Percentiles rank a stretch among this genome's conserved stretches.
Conservation (phyloP, 805 yeast species). For the Lipomyces chichibuensis region DNA sequence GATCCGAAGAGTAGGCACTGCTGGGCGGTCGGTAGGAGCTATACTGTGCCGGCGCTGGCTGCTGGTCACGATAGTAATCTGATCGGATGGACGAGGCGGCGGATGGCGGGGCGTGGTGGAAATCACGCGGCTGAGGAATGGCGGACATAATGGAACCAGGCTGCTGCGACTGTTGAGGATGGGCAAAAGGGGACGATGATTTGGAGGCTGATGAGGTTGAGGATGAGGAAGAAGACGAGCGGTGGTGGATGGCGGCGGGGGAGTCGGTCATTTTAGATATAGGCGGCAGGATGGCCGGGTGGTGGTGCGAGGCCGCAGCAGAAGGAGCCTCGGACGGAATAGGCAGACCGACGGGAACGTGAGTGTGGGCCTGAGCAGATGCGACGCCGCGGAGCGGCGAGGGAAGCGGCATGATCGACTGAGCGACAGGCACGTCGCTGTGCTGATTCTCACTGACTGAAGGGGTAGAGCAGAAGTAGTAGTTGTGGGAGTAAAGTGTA, state of each 20-base stretch:
- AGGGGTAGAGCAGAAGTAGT: not conserved
- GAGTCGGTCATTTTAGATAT: conserved; percentile 28
- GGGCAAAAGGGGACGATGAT: conserved; percentile 4
- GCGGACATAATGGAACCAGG: conserved; percentile 2
- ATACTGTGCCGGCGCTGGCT: conserved; percentile 4
- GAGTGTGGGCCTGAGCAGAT: conserved; percentile 5
- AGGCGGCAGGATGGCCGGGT: conserved; percentile 27
- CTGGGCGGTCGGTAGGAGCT: not conserved
- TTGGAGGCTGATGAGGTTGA: not conserved
- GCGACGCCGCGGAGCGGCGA: conserved; percentile 3
- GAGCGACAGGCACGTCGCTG: not conserved
- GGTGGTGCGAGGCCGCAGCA: not conserved
- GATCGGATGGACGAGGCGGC: conserved; percentile 2
- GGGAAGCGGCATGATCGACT: conserved; percentile 3
- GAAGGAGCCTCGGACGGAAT: not conserved
- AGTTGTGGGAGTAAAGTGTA: not conserved
- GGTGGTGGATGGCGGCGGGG: conserved; percentile 22
- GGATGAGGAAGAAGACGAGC: conserved; percentile 19
- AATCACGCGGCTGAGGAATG: conserved; percentile 5
- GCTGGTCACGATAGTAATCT: conserved; percentile 11
- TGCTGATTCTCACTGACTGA: not conserved
- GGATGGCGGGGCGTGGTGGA: not conserved
- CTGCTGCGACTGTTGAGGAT: conserved; percentile 11
- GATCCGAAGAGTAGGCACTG: not conserved
- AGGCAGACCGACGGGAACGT: not conserved